Base-by-base conservation (phyloP, 768 basidiomycete species). In the Tephrocybe sp. region DNA sequence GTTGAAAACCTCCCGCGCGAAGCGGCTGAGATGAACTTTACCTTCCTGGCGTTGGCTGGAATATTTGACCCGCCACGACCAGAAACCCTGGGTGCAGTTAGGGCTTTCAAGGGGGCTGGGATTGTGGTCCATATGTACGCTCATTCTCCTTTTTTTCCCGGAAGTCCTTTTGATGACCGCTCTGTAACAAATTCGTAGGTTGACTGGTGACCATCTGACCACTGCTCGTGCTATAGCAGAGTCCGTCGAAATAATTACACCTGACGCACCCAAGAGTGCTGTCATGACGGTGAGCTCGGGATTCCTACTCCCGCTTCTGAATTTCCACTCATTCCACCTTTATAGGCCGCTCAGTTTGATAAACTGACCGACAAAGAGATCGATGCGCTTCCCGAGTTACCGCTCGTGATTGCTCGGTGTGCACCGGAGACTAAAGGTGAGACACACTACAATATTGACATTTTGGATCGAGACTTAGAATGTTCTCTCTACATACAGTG, bases 341-440 rank as follows among this genome's bases (percentile, higher is more conserved):
- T 10, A 20, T 36, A 70, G 68, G 73, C 72, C 4, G 58, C 66
- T 17, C 71, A 80, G 55, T 83, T 83, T 56, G 80, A 83, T 62
- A 73, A 69, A 33, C 65, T 84, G 6, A 71, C 73, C 0, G 79
- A 83, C 43, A 71, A 74, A 33, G 73, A 84, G 62, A 74, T 84
- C 48, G 72, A 73, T 38, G 68, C 65, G 1, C 63, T 75, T 3
- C 71, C 72, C 0, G 81, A 82, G 51, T 69, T 84, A 3, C 83
- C 82, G 0, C 70, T 82, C 12, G 81, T 83, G 45, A 76, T 85
- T 52, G 81, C 81, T 45, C 75, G 81, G 24, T 83, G 81, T 60
- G 79, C 78, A 0, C 81, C 79, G 0, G 72, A 77, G 56, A 79
- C 76, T 24, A 79, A 79, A 64, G 68, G 68, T 70, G 24, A 44